phyloP scores from a whole-genome alignment of 140 eudicot species.

The Cichorium intybus region DNA sequence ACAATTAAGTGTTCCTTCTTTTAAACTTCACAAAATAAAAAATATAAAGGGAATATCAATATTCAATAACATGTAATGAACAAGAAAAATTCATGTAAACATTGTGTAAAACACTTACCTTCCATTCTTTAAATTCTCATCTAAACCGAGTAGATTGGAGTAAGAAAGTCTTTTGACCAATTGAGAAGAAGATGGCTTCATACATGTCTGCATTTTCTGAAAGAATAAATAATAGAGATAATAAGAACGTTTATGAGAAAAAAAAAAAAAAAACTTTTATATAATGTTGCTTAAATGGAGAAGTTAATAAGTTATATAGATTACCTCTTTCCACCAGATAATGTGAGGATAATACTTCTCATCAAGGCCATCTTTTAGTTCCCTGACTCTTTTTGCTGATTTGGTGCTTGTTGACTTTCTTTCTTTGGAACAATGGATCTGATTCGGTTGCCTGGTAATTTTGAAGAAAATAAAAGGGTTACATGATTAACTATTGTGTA shows the following conservation, averaged over 20 bases:
- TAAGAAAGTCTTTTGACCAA: constrained; percentile 57
- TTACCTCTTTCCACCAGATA: constrained; percentile 98
- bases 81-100: neutral
- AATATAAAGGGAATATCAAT: neutral
- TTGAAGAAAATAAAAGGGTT: neutral
- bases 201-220: constrained; percentile 74
- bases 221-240: constrained; percentile 13
- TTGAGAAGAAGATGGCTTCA: constrained; percentile 73
- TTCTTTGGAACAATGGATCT: constrained; percentile 48
- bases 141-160: constrained; percentile 85
- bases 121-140: constrained; percentile 73
- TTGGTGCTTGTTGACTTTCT: constrained; percentile 41
- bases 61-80: neutral
- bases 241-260: neutral
- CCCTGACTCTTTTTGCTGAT: constrained; percentile 48
- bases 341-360: constrained; percentile 64
- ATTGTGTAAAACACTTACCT: constrained; percentile 34
- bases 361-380: constrained; percentile 28
- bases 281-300: neutral
- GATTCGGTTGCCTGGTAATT: constrained; percentile 32
- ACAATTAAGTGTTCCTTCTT: neutral
- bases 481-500: neutral
- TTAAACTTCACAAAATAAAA: neutral
- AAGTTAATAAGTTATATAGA: constrained; percentile 1
- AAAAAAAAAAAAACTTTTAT: constrained; percentile 5